Evolutionary conservation across 306 rosid species (phyloP), one percentile per base, ranked within the genome.

Genomic region (Datisca glomerata): DNA sequence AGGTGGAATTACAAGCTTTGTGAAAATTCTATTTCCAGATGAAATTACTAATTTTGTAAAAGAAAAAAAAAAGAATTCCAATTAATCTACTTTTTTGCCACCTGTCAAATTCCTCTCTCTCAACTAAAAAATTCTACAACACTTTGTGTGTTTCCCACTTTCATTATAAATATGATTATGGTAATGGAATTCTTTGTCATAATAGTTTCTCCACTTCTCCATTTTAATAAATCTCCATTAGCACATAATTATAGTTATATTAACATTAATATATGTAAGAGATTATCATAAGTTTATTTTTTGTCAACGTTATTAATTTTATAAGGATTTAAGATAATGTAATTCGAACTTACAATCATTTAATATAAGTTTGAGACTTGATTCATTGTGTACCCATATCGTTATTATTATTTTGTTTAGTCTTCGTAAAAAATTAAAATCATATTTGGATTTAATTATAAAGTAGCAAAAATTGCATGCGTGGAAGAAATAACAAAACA

Each of bases 121-220:
- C 49, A 49, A 40, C 71, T 32, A 27, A 41, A 43, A 11, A 57
- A 55, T 18, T 52, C 40, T 15, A 15, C 41, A 50, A 36, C 73
- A 75, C 72, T 59, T 59, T 21, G 39, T 7, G 59, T 24, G n/a
- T 32, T 39, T 49, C 25, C 75, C 78, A 79, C 86, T 73, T 67
- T 68, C 57, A 21, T 59, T 65, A 67, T 64, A 35, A 55, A 53
- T 55, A 76, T 64, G 66, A 73, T 70, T 66, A 49, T 70, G 70
- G 58, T 57, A 72, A 69, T 61, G 69, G 58, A 59, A 52, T 58
- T 55, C 43, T 21, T 21, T 56, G 61, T 56, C 58, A 58, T 57
- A 46, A 69, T 65, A 64, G 70, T 51, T 42, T 29, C 41, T 23
- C 89, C 77, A 73, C 81, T 61, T 68, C 34, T 34, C 40, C 22